Evolutionary conservation across 1,284 basidiomycete species (phyloP).

Genomic region (Entoloma clypeatum): DNA sequence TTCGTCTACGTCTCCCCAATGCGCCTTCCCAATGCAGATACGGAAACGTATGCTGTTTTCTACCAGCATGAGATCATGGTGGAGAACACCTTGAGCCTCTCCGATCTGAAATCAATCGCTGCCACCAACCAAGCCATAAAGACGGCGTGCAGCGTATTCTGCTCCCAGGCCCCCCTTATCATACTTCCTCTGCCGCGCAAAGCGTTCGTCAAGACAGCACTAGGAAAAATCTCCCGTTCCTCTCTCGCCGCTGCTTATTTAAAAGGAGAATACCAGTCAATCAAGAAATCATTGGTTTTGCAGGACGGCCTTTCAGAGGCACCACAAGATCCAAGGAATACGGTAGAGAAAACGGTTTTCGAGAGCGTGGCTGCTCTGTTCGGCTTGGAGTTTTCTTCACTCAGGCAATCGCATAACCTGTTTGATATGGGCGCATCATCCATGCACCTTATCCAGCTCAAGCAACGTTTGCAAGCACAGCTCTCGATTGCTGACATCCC

Average conservation of each 20-base stretch:
- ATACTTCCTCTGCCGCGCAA: slow-evolving; percentile 30
- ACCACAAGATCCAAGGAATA: slow-evolving; percentile 13
- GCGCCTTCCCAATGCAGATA: slow-evolving; percentile 27
- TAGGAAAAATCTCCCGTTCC: slow-evolving; percentile 33
- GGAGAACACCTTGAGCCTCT: slow-evolving; percentile 19
- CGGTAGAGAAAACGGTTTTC: slow-evolving; percentile 23
- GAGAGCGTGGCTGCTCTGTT: slow-evolving; percentile 23
- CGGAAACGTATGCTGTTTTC: slow-evolving; percentile 33
- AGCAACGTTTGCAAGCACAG: slow-evolving; percentile 27
- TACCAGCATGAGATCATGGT: slow-evolving; percentile 25
- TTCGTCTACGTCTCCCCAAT: slow-evolving; percentile 33
- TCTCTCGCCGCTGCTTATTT: slow-evolving; percentile 26
- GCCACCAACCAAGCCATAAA: slow-evolving; percentile 23
- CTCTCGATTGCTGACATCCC: slow-evolving; percentile 36
- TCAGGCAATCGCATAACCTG: slow-evolving; percentile 29
- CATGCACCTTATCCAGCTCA: slow-evolving; percentile 28
- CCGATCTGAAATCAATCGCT: slow-evolving; percentile 16
- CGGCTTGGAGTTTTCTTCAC: slow-evolving; percentile 11
- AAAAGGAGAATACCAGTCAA: slow-evolving; percentile 22
- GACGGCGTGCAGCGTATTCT: slow-evolving; percentile 25
- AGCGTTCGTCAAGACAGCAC: slow-evolving; percentile 29
- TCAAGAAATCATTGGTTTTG: slow-evolving; percentile 18
- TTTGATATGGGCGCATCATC: slow-evolving; percentile 31
- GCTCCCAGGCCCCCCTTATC: slow-evolving; percentile 28
- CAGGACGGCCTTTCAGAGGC: slow-evolving; percentile 6